Evolutionary conservation across 2,329 filamentous ascomycete genomes (phyloP).

Genomic region (Aspergillus sojae): DNA sequence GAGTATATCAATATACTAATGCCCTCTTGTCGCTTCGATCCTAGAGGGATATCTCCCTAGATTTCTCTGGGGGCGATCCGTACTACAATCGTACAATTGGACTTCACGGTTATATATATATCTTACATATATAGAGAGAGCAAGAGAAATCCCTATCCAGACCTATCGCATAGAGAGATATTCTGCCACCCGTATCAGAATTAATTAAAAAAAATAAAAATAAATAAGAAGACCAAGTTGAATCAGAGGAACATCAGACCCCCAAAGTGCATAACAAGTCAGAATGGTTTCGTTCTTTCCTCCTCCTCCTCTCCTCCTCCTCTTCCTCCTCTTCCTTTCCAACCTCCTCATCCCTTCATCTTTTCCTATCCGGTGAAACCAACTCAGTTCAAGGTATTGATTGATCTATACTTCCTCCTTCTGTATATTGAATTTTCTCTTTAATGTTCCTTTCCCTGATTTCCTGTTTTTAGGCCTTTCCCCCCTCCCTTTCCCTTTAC

Average conservation of each 20-base stretch:
- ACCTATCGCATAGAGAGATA: not conserved
- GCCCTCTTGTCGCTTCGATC: not conserved
- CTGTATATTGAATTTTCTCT: not conserved
- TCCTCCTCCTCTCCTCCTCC: not conserved
- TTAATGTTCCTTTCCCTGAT: not conserved
- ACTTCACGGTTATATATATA: not conserved
- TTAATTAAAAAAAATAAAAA: not conserved
- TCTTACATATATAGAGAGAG: not conserved
- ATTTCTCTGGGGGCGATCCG: not conserved
- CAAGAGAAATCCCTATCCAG: not conserved
- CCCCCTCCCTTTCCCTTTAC: not conserved
- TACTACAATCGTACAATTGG: not conserved
- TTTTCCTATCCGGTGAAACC: not conserved
- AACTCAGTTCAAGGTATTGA: not conserved
- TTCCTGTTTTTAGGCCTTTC: not conserved
- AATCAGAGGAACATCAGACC: too few species aligned
- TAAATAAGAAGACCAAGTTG: not conserved
- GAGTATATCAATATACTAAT: not conserved
- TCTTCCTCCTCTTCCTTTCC: not conserved
- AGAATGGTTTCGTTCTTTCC: constrained; percentile 24
- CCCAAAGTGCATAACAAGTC: not conserved
- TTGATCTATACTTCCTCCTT: too few species aligned
- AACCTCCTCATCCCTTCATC: not conserved
- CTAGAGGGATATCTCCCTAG: not conserved
- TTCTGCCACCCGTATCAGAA: not conserved